Base-by-base conservation (phyloP, 768 basidiomycete species). In the Paxillus rubicundulus region DNA sequence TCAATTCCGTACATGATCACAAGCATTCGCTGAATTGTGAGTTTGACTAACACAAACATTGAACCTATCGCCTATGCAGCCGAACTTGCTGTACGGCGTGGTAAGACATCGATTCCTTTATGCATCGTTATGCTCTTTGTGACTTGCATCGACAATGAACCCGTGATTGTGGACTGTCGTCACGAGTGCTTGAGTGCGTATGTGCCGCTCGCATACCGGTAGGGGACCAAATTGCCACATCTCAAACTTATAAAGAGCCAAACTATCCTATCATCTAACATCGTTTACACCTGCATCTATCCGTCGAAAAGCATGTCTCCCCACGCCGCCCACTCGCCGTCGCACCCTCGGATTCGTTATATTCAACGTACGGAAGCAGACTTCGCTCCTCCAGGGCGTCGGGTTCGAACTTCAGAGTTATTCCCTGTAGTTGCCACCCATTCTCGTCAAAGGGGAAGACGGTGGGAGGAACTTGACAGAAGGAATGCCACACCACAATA, bases 61-160 rank as follows among this genome's bases (percentile, higher is more conserved):
- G 24, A 24, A 24, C 24, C 24, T 24, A 1, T 24, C 6, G 3
- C 24, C 40, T 14, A 10, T 27, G 45, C 42, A 53, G 10, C 37
- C n/a, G 24, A 40, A 45, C 18, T 18, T 18, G 30, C 41, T 3
- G 17, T 47, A 24, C 4, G 34, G 14, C n/a, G 48, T 46, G 36
- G 45, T 56, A 52, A 42, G 58, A 36, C 51, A 40, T 41, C 32
- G 24, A 16, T 55, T 17, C 45, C 61, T 48, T 16, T 30, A 49
- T 46, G 27, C 43, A 45, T 50, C 49, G 36, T 58, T 45, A 37
- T 44, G 37, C 46, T 36, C 38, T 55, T 51, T 49, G 48, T 38
- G 41, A 47, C 38, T 32, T 47, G 38, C 55, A 44, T 50, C 37
- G 50, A 59, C 52, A 24, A 54, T 45, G 54, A 27, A 43, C 33